Conservation (phyloP, 192 early-diverging fungal species). For the Rhizophagus prolifer region DNA sequence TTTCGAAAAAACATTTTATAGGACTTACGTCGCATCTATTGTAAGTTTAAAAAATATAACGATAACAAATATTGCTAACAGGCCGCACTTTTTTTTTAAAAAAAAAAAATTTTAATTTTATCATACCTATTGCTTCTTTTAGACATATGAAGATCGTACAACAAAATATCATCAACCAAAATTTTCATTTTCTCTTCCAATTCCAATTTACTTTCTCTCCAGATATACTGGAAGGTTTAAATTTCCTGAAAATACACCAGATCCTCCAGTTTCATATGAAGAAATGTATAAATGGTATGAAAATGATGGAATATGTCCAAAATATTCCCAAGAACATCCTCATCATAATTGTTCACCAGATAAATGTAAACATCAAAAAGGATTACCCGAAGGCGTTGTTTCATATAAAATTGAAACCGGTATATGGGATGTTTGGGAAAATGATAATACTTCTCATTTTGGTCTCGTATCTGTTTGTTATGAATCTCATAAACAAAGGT, state of each 20-base stretch:
- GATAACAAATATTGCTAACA: not conserved
- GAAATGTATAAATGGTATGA: constrained; percentile 22
- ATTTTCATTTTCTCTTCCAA: constrained; percentile 14
- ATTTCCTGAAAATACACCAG: not conserved
- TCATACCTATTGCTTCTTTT: not conserved
- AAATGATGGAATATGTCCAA: constrained; percentile 25
- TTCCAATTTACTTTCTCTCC: constrained; percentile 15
- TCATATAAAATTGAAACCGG: not conserved
- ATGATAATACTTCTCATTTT: constrained; percentile 5
- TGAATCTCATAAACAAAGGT: not conserved
- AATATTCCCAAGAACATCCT: constrained; percentile 18
- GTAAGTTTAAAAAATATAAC: not conserved
- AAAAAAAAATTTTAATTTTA: not conserved
- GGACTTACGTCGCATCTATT: constrained; percentile 23
- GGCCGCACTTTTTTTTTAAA: not conserved
- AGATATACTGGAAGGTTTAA: not conserved
- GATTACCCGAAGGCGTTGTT: not conserved
- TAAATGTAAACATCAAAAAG: constrained; percentile 20
- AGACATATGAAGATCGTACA: constrained; percentile 7
- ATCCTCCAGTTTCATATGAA: not conserved
- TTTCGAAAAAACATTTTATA: constrained; percentile 21
- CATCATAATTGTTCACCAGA: not conserved
- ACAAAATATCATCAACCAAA: constrained; percentile 11
- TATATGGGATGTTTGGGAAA: constrained; percentile 23
- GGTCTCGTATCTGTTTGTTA: constrained; percentile 4